Base-by-base conservation (phyloP, 129 eudicot genomes). In the Glebionis coronaria region DNA sequence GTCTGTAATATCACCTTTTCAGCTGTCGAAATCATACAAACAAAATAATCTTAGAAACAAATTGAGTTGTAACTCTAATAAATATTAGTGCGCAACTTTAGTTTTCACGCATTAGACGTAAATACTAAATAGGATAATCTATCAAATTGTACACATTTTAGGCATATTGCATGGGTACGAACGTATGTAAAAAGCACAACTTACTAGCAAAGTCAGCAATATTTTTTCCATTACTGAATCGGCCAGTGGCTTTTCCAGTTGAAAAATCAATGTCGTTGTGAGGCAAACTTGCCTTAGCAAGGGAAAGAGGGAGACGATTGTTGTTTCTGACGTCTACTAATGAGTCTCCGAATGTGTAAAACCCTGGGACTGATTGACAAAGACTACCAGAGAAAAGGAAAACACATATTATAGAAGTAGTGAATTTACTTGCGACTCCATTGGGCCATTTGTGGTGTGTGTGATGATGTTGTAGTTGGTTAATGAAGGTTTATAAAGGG, bases 171-270 rank as follows among this genome's bases (percentile, higher is more conserved):
- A 23, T 23, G 25, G 25, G 25, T 23, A 23, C 25, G 25, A 23
- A 23, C 25, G 25, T 23, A 2, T 23, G 25, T 23, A 23, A 23
- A 23, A 16, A 44, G 23, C 2, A 11, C 3, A 61, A 64, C 10
- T 1, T 90, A 91, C 97, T 95, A 27, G 85, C 45, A 70, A 91
- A 81, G 65, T 91, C 97, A 15, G 93, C 97, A 14, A 86, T 84
- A 70, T 91, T 91, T 56, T 85, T 91, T 74, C 97, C 97, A 18
- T 91, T 91, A 76, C 81, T 71, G 44, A 87, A 91, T 16, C 95
- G 81, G 12, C 95, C 97, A 3, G 97, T 91, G 10, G 97, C 18
- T 78, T 81, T 73, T 46, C 65, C 16, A 25, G 81, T 76, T 5
- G 95, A 83, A 50, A 52, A 91, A 65, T 91, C 97, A 9, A 87